Percentiles rank a stretch among this genome's conserved stretches.
phyloP scores from a whole-genome alignment of 768 basidiomycete genomes.

The Rhodotorula taiwanensis region DNA sequence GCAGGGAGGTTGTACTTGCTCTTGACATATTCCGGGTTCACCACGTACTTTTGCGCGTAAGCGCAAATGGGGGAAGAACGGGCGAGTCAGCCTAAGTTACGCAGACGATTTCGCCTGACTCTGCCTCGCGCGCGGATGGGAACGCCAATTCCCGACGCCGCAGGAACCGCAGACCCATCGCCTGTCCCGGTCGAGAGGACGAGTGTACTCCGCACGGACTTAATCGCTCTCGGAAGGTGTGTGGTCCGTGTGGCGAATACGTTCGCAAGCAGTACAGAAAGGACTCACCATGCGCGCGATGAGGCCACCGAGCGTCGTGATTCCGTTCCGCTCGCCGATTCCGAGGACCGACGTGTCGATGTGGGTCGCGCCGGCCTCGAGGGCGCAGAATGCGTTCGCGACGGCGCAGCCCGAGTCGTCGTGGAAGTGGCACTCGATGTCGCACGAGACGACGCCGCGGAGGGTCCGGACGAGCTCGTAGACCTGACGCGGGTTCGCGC shows the following conservation, averaged over 20 bases:
- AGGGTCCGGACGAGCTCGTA: constrained; percentile 96
- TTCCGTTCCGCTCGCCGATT: constrained; percentile 97
- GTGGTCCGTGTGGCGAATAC: too few species aligned
- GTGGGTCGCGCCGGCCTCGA: constrained; percentile 98
- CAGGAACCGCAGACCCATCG: too few species aligned
- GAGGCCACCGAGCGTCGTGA: constrained; percentile 93
- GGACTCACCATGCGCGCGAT: constrained; percentile 71
- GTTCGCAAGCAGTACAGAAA: too few species aligned
- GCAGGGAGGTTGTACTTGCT: constrained; percentile 95
- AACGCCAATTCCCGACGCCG: too few species aligned
- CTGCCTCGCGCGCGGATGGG: too few species aligned
- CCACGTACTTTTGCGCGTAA: constrained; percentile 76
- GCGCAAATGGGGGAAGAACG: background rate
- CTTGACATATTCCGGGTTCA: constrained; percentile 98
- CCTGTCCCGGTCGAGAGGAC: too few species aligned
- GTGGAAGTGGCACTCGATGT: constrained; percentile 96
- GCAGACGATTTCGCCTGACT: too few species aligned
- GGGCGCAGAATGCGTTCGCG: constrained; percentile 94
- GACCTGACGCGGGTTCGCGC: constrained; percentile 96
- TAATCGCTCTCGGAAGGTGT: too few species aligned
- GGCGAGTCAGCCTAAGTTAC: background rate
- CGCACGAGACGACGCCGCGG: constrained; percentile 90
- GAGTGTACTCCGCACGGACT: too few species aligned
- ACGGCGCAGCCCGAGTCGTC: constrained; percentile 89
- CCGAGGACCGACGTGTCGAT: constrained; percentile 97